Percentiles rank a stretch among this genome's conserved stretches.
Conservation (phyloP, 1,139 yeast genomes). For the Starmera stellimalicola region DNA sequence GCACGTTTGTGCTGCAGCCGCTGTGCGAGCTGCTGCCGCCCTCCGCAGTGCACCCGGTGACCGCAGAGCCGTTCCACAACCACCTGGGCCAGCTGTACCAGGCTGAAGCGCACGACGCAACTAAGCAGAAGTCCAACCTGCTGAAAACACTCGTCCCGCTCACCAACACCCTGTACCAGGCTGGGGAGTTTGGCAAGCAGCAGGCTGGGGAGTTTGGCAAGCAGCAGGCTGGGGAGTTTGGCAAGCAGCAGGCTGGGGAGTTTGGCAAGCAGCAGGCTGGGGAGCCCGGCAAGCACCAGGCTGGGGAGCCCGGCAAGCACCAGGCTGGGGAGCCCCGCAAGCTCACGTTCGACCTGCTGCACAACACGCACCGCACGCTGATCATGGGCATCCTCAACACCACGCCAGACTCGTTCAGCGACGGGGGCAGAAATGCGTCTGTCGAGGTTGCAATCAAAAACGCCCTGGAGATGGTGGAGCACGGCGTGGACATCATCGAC, state of each 20-base stretch:
- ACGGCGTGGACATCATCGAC: conserved; percentile 67
- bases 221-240: conserved; percentile 1
- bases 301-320: background rate
- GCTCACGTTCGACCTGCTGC: conserved; percentile 29
- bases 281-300: no score
- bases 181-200: background rate
- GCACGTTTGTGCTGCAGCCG: conserved; percentile 87
- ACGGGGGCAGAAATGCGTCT: conserved; percentile 51
- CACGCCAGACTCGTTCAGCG: conserved; percentile 95
- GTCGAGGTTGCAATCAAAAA: conserved; percentile 30
- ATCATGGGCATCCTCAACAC: conserved; percentile 84
- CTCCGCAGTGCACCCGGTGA: conserved; percentile 62
- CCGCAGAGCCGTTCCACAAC: conserved; percentile 68
- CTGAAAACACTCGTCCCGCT: conserved; percentile 39
- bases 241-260: conserved; percentile 1
- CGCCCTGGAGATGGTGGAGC: conserved; percentile 36
- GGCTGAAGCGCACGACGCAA: conserved; percentile 18
- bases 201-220: background rate
- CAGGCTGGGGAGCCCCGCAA: conserved; percentile 14
- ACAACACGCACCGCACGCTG: conserved; percentile 31
- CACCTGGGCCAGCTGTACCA: conserved; percentile 52
- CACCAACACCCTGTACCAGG: conserved; percentile 19
- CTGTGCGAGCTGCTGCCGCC: conserved; percentile 71
- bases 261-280: no score
- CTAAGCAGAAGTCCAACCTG: conserved; percentile 35